Evolutionary conservation across 108 stramenopile species (phyloP).

Genomic region (Bacterosira constricta): DNA sequence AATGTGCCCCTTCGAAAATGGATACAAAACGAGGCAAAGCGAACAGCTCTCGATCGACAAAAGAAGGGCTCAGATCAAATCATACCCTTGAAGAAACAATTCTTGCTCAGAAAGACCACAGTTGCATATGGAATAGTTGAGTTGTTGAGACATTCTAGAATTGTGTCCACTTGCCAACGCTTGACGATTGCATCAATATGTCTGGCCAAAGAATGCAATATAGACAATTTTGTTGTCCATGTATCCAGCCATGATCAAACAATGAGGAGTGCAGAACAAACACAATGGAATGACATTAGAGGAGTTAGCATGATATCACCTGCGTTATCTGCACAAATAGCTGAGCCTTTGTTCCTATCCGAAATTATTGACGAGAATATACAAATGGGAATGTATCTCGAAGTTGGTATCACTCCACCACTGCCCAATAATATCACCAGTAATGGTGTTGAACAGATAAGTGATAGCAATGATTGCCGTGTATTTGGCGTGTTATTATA

Average conservation of each 20-base stretch:
- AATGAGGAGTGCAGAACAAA: background rate
- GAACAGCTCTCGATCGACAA: too few relatives aligned
- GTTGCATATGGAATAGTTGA: conserved; percentile 26
- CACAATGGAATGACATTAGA: background rate
- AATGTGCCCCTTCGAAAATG: background rate
- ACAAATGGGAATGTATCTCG: conserved; percentile 6
- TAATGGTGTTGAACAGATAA: background rate
- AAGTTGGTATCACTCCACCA: background rate
- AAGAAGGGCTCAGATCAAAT: too few relatives aligned
- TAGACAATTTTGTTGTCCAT: conserved; percentile 2
- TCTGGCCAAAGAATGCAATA: background rate
- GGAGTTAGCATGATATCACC: conserved; percentile 10
- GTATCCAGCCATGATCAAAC: background rate
- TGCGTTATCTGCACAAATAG: background rate
- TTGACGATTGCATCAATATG: too few relatives aligned
- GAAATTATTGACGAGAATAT: background rate
- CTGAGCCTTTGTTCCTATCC: conserved; percentile 3
- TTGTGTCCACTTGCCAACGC: background rate
- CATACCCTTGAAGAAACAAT: conserved; percentile 3
- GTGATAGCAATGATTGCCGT: background rate
- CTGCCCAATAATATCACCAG: background rate
- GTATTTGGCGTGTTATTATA: background rate
- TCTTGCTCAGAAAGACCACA: conserved; percentile 18
- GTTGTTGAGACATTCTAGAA: background rate
- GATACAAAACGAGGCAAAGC: background rate